Evolutionary conservation across 2,329 filamentous ascomycete species (phyloP).

Genomic region (Colletotrichum liaoningense): DNA sequence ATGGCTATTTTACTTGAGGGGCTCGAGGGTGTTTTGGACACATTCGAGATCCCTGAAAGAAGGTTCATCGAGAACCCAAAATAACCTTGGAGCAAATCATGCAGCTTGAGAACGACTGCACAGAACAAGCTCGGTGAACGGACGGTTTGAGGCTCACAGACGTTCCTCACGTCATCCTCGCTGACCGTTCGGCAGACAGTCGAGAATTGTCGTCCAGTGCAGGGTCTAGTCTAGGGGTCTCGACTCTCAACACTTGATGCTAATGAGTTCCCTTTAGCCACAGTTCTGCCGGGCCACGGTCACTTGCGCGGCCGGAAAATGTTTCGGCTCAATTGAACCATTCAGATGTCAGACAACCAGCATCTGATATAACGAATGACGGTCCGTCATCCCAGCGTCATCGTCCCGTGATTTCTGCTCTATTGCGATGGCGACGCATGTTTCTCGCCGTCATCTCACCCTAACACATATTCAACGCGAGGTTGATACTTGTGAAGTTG

Average conservation of each 20-base stretch:
- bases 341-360: background rate
- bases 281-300: background rate
- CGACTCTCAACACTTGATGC: background rate
- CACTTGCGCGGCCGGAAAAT: background rate
- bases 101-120: background rate
- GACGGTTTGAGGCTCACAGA: constrained; percentile 20
- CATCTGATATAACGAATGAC: background rate
- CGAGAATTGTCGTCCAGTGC: constrained; percentile 7
- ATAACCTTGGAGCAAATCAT: constrained; percentile 2
- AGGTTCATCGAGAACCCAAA: constrained; percentile 22
- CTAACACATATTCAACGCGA: background rate
- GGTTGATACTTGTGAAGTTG: background rate
- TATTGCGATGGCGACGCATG: background rate
- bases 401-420: no score
- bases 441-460: background rate
- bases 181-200: background rate
- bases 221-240: constrained; percentile 22
- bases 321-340: background rate
- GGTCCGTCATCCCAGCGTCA: background rate
- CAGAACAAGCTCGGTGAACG: background rate
- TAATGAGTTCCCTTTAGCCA: background rate
- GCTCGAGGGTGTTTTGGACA: constrained; percentile 22
- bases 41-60: constrained; percentile 13
- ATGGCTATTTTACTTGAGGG: background rate
- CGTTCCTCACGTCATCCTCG: background rate